phyloP scores from a whole-genome alignment of 495 filamentous ascomycete genomes.

The Aeminium ludgeri region DNA sequence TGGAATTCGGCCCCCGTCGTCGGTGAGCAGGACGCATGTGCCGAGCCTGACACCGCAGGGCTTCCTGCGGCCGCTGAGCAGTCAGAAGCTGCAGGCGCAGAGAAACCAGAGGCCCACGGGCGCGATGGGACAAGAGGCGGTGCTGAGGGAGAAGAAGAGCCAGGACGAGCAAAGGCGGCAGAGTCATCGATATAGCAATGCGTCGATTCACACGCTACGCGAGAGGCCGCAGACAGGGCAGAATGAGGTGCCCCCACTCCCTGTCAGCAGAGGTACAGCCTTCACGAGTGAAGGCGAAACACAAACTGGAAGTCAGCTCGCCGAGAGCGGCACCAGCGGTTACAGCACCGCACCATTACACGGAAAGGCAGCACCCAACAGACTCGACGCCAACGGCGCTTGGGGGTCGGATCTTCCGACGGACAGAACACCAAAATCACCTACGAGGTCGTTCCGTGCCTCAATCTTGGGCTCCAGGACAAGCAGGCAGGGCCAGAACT shows the following conservation, averaged over 20 bases:
- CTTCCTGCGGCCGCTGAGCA: constrained; percentile 95
- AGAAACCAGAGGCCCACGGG: constrained; percentile 40
- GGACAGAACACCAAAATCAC: constrained; percentile 2
- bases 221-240: constrained; percentile 5
- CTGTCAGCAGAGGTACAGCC: constrained; percentile 11
- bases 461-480: constrained; percentile 22
- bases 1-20: constrained; percentile 7
- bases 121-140: constrained; percentile 25
- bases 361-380: not conserved
- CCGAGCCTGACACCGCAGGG: constrained; percentile 74
- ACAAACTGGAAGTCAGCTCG: not conserved
- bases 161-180: constrained; percentile 27
- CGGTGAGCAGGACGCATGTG: constrained; percentile 68
- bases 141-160: constrained; percentile 22
- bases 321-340: constrained; percentile 12
- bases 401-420: not conserved
- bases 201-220: constrained; percentile 11
- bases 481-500: constrained; percentile 1
- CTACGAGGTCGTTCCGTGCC: constrained; percentile 3
- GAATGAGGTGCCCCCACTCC: constrained; percentile 9
- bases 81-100: constrained; percentile 84
- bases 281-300: constrained; percentile 3
- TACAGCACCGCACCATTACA: constrained; percentile 9
- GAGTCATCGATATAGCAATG: constrained; percentile 19
- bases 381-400: constrained; percentile 1